Base-by-base conservation (phyloP, 2,329 filamentous ascomycete genomes). In the Ceratocystis destructans region DNA sequence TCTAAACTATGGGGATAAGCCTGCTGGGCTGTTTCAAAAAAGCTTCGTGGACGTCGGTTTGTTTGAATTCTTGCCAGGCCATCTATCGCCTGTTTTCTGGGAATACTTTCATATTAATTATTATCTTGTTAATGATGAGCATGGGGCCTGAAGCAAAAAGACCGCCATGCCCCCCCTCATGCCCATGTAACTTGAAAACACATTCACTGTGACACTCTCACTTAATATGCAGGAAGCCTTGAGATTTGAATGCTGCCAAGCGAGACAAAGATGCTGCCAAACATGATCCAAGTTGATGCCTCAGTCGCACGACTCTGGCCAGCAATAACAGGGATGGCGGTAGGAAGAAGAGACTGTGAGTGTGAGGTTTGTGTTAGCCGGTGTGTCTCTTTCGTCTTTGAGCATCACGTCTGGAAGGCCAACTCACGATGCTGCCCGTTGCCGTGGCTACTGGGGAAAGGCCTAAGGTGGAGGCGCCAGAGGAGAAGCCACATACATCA, bases 401-500 rank as follows among this genome's bases (percentile, higher is more conserved):
- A n/a, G 44, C 5, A 28, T 28, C 15, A 4, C 2, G 20, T 25
- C 8, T 10, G 8, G 48, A 22, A 12, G 5, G 31, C 15, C 20
- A 28, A 63, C 63, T 68, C 53, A 68, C 63, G 8, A 25, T 33
- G 12, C 22, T 28, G 6, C 45, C 8, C n/a, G 64, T 68, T 5
- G 41, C 44, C 15, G 20, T 50, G 12, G 62, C 22, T 2, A 25
- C 7, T 25, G 20, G 3, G 48, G 1, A 2, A 10, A n/a, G 8
- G 48, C 46, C 20, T 10, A 2, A 3, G 22, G 41, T 15, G 15
- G 63, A 55, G 15, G 33, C 12, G 10, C 25, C n/a, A 15, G 41
- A 44, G n/a, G 22, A 62, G 59, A 65, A 65, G 17, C 63, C 61
- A 31, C 64, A 68, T 25, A 68, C 61, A 50, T 68, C 61, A 15